Evolutionary conservation across 352 stramenopile genomes (phyloP).

Genomic region (Pythium volutum): DNA sequence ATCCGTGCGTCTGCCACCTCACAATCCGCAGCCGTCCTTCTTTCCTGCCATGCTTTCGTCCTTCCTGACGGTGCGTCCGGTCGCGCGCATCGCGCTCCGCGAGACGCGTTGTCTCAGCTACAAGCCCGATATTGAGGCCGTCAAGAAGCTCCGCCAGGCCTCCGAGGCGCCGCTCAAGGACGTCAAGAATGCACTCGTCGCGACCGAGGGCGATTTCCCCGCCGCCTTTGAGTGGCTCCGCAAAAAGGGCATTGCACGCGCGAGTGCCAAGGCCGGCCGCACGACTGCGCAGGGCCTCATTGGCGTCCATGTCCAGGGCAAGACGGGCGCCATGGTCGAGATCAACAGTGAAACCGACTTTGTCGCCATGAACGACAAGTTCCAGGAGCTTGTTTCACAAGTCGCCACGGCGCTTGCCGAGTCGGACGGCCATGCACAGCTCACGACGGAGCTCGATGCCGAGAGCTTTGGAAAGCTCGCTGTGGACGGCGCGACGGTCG

Average conservation of each 20-base stretch:
- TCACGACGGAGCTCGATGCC: conserved; percentile 35
- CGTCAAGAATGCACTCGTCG: conserved; percentile 85
- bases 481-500: conserved; percentile 59
- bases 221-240: conserved; percentile 87
- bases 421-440: conserved; percentile 13
- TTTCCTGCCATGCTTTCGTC: conserved; percentile 18
- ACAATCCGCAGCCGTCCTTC: background rate
- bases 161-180: conserved; percentile 88
- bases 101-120: conserved; percentile 48
- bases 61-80: conserved; percentile 17
- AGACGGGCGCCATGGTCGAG: conserved; percentile 88
- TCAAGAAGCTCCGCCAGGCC: conserved; percentile 86
- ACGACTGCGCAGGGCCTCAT: conserved; percentile 78
- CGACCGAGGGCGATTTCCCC: conserved; percentile 75
- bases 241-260: conserved; percentile 84
- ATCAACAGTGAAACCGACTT: conserved; percentile 96
- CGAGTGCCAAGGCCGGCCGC: conserved; percentile 74
- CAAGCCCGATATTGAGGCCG: conserved; percentile 79
- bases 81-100: conserved; percentile 12
- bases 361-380: conserved; percentile 91
- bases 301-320: conserved; percentile 65
- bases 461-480: conserved; percentile 44
- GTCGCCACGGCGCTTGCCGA: conserved; percentile 46
- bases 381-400: conserved; percentile 71
- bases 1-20: conserved; percentile 8